Conservation (phyloP, 345 rosid genomes). For the Eucalyptus grandis region DNA sequence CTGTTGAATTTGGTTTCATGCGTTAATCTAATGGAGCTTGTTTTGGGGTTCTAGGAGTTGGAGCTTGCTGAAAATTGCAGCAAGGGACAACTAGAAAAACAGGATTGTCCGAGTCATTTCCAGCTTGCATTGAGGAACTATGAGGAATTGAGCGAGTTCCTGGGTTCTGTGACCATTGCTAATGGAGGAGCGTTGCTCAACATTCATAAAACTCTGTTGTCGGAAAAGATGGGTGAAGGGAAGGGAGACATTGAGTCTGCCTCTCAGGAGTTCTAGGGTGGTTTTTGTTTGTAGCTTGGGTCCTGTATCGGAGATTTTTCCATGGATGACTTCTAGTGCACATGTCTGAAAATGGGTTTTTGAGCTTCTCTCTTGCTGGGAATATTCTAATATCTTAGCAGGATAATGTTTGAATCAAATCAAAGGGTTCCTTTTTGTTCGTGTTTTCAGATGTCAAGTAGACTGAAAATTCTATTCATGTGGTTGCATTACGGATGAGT, state of each 20-base stretch:
- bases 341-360: not conserved
- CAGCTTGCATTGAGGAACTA: conserved; percentile 67
- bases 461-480: not conserved
- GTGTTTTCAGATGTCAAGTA: not conserved
- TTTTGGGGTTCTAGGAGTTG: conserved; percentile 17
- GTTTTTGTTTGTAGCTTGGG: too few relatives aligned
- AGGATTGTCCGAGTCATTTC: conserved; percentile 56
- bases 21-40: not conserved
- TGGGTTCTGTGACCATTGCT: conserved; percentile 49
- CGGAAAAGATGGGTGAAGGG: conserved; percentile 33
- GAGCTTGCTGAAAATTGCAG: conserved; percentile 69
- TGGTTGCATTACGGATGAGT: too few relatives aligned
- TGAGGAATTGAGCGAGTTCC: conserved; percentile 58
- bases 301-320: not conserved
- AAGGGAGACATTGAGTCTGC: conserved; percentile 38
- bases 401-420: not conserved
- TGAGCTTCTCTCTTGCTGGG: not conserved
- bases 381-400: not conserved
- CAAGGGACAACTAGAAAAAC: conserved; percentile 58
- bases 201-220: conserved; percentile 53
- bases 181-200: conserved; percentile 64
- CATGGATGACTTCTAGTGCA: not conserved
- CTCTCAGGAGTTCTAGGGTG: too few relatives aligned
- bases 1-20: not conserved
- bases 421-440: not conserved